phyloP scores from a whole-genome alignment of 2,329 filamentous ascomycete genomes.

The Akanthomyces muscarius region DNA sequence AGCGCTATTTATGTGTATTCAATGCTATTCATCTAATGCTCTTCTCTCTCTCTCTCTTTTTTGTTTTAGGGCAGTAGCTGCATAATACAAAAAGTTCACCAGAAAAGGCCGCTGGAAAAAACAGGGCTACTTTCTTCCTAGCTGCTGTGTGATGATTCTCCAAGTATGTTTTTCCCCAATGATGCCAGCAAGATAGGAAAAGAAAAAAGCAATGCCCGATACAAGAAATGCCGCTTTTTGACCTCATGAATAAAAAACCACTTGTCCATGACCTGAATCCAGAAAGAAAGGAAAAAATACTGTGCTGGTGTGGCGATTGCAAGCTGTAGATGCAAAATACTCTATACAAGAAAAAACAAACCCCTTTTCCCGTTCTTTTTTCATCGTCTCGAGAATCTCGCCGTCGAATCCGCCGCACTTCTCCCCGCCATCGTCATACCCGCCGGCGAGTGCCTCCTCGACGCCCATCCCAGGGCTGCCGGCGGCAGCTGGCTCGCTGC shows the following conservation, averaged over 20 bases:
- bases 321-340: no score
- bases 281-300: not conserved
- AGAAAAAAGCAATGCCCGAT: not conserved
- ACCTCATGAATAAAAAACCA: not conserved
- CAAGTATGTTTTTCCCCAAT: not conserved
- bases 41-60: no score
- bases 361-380: no score
- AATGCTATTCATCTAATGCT: not conserved
- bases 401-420: not conserved
- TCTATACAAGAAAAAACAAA: no score
- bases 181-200: not conserved
- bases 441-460: slow-evolving; percentile 30
- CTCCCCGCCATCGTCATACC: slow-evolving; percentile 15
- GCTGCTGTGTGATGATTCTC: no score
- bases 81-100: no score
- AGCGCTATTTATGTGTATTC: not conserved
- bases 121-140: no score
- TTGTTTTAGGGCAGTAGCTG: no score
- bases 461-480: not conserved
- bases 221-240: not conserved
- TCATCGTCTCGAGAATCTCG: slow-evolving; percentile 1
- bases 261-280: not conserved
- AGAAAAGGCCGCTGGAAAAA: no score
- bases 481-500: slow-evolving; percentile 24
- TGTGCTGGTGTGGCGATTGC: not conserved